Percentiles rank a stretch among this genome's conserved stretches.
These are phyloP conservation scores for Xylaria hypoxylon DNA, from an alignment of 2,329 filamentous ascomycete species.

Conservation along the genomic window DNA sequence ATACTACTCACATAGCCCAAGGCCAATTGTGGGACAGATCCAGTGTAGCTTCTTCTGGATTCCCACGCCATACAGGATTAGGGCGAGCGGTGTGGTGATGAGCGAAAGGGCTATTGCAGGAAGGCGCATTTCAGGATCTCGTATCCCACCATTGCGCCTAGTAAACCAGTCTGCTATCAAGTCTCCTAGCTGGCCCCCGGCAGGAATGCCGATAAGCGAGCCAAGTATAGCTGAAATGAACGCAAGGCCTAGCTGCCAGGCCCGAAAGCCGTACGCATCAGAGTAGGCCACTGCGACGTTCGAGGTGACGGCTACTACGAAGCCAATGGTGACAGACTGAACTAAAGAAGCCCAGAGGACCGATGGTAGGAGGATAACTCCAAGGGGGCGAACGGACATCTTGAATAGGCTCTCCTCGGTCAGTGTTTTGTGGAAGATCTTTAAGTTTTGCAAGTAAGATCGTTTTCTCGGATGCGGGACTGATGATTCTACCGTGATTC, in stretches of 20 bases:
- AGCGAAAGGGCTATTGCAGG: constrained; percentile 64
- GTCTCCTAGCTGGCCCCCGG: constrained; percentile 62
- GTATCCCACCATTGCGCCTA: constrained; percentile 63
- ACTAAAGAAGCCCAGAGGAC: constrained; percentile 67
- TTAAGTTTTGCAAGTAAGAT: constrained; percentile 53
- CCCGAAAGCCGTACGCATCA: constrained; percentile 56
- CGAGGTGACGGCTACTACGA: constrained; percentile 65
- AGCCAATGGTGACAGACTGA: constrained; percentile 66
- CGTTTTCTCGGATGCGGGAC: constrained; percentile 40
- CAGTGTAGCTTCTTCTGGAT: constrained; percentile 62
- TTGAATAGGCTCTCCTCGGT: constrained; percentile 61
- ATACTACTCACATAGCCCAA: constrained; percentile 61
- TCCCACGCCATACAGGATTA: constrained; percentile 61
- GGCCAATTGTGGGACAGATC: constrained; percentile 67
- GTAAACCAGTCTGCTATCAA: constrained; percentile 62
- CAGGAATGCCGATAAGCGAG: constrained; percentile 60
- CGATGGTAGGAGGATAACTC: constrained; percentile 62
- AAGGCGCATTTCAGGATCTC: constrained; percentile 71
- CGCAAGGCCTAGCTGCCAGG: constrained; percentile 63
- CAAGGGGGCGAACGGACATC: constrained; percentile 62
- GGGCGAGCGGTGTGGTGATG: constrained; percentile 60
- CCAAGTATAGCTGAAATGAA: constrained; percentile 63
- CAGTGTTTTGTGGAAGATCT: constrained; percentile 55
- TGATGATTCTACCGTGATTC: neutral
- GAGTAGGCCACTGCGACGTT: constrained; percentile 61